Percentiles rank a stretch among this genome's conserved stretches.
phyloP scores from a whole-genome alignment of 306 rosid genomes.

The Nissolia schottii region DNA sequence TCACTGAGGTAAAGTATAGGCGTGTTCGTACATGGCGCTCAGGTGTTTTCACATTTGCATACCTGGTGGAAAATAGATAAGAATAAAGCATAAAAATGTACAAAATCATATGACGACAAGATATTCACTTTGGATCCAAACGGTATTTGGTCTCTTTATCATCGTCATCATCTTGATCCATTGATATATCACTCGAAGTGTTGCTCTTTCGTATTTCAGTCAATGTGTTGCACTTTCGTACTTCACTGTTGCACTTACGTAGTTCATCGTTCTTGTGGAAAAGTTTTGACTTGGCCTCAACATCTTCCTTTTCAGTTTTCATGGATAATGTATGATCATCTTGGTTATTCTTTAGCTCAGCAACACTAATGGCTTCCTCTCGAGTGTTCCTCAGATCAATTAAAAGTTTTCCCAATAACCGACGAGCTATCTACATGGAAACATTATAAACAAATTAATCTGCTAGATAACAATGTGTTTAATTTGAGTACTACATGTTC shows the following conservation, averaged over 20 bases:
- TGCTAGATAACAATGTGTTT: slow-evolving; percentile 14
- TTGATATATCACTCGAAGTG: slow-evolving; percentile 44
- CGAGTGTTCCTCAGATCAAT: slow-evolving; percentile 94
- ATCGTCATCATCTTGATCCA: slow-evolving; percentile 92
- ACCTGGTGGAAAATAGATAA: slow-evolving; percentile 50
- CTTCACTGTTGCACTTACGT: slow-evolving; percentile 41
- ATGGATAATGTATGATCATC: slow-evolving; percentile 36
- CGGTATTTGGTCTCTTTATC: slow-evolving; percentile 96
- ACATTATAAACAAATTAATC: slow-evolving; percentile 18
- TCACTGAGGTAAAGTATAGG: slow-evolving; percentile 93
- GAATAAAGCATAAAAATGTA: background rate
- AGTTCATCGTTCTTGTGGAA: slow-evolving; percentile 58
- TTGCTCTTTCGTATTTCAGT: slow-evolving; percentile 48
- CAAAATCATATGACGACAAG: background rate
- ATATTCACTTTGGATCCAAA: slow-evolving; percentile 82
- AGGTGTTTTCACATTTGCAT: slow-evolving; percentile 96
- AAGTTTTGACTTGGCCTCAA: slow-evolving; percentile 47
- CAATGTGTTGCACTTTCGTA: slow-evolving; percentile 40
- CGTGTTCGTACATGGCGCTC: slow-evolving; percentile 98
- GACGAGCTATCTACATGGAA: slow-evolving; percentile 81
- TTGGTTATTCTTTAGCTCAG: slow-evolving; percentile 69
- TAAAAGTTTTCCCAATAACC: slow-evolving; percentile 87
- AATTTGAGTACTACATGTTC: background rate
- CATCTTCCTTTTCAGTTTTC: slow-evolving; percentile 52
- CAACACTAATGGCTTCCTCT: slow-evolving; percentile 92